These are phyloP conservation scores for Trametes coccinea DNA, from an alignment of 768 basidiomycete species.

Conservation along the genomic window DNA sequence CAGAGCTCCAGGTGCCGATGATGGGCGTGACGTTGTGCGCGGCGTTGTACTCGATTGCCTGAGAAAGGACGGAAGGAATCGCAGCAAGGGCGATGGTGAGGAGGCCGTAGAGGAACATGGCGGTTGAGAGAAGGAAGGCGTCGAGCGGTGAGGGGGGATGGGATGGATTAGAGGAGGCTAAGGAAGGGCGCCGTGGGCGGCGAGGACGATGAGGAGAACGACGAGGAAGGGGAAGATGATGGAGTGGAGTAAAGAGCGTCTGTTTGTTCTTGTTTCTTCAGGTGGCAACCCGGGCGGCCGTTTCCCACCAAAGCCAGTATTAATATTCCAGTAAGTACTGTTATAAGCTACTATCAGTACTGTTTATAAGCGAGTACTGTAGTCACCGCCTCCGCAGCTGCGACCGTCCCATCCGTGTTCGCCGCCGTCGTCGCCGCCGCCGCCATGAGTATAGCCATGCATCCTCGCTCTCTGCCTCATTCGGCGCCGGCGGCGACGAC, in stretches of 20 bases:
- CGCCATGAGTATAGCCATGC: too few relatives aligned
- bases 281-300: constrained; percentile 14
- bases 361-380: too few relatives aligned
- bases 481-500: too few relatives aligned
- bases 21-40: constrained; percentile 70
- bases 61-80: constrained; percentile 33
- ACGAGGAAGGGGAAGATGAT: constrained; percentile 23
- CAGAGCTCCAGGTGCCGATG: constrained; percentile 85
- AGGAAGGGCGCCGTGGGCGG: constrained; percentile 23
- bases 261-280: constrained; percentile 26
- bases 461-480: background rate
- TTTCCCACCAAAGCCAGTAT: background rate
- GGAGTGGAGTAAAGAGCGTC: constrained; percentile 27
- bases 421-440: too few relatives aligned
- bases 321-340: too few relatives aligned
- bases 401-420: too few relatives aligned
- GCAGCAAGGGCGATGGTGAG: constrained; percentile 32
- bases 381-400: too few relatives aligned
- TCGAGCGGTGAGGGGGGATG: constrained; percentile 11
- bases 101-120: constrained; percentile 22
- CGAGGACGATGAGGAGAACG: constrained; percentile 16
- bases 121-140: constrained; percentile 6
- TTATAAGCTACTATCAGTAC: too few relatives aligned
- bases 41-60: constrained; percentile 43
- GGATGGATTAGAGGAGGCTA: constrained; percentile 19